Evolutionary conservation across 129 eudicot species (phyloP), one percentile per base, ranked within the genome.

Genomic region (Artemisia argyi): DNA sequence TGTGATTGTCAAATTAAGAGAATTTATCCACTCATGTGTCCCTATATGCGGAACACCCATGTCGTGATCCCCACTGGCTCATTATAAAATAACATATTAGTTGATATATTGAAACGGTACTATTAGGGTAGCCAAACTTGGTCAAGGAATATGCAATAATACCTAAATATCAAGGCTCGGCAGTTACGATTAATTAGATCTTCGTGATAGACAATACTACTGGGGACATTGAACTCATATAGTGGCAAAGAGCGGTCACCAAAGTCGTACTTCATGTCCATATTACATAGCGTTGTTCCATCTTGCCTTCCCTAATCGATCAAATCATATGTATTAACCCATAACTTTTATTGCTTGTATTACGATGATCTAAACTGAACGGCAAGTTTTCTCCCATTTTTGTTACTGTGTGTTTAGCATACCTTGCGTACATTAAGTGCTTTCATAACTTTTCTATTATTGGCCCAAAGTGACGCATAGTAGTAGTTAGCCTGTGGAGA

Each of bases 11-110:
- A 67, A 26, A 20, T 60, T 68, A 48, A 76, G 75, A 55, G 68
- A 56, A 15, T 60, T 32, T 12, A 76, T 76, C 80, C 80, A 76
- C 0, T 57, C 52, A 35, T 53, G 28, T 0, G 80, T 73, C n/a
- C 69, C 69, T 1, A 73, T 54, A 30, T 73, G 66, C 22, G 78
- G 78, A 14, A 73, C 70, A 17, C 47, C 13, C 78, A 73, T 61
- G 61, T 73, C 78, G 50, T 73, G 78, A 68, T 76, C 80, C 11
- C 82, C 82, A 44, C 78, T 78, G 53, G 46, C 58, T 28, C 26
- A 72, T 39, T 39, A 39, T 39, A 26, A 60, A n/a, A 26, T 1
- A 20, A 6, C 12, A 68, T 12, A 32, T 39, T 51, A 39, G 46
- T 39, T 11, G 10, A 7, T 39, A 39, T 39, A 39, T 11, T 2